Evolutionary conservation across 176 grass and related monocot species (phyloP).

Genomic region (Rhynchospora pubera): DNA sequence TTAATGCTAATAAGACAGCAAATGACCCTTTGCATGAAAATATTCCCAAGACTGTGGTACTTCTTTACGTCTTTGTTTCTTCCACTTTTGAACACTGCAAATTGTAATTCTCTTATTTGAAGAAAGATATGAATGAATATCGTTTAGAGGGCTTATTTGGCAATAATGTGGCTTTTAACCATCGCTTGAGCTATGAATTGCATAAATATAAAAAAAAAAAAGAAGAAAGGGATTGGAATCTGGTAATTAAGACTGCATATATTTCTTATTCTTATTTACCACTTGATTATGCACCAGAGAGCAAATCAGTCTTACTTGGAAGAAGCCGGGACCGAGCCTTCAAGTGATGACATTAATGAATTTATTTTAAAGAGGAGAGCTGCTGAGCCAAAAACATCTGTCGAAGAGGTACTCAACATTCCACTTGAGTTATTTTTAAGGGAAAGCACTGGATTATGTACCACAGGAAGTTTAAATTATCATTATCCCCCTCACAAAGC

Average conservation of each 20-base stretch:
- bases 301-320: neutral
- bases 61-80: neutral
- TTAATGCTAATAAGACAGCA: neutral
- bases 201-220: neutral
- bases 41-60: neutral
- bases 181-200: neutral
- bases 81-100: neutral
- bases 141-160: neutral
- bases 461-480: neutral
- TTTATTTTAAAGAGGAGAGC: constrained; percentile 17
- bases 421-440: neutral
- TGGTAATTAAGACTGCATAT: neutral
- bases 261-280: neutral
- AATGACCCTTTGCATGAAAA: neutral
- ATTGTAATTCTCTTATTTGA: neutral
- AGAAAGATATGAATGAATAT: neutral
- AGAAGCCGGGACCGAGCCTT: neutral
- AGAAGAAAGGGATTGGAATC: neutral
- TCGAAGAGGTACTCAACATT: neutral
- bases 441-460: neutral
- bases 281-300: neutral
- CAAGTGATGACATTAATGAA: constrained; percentile 12
- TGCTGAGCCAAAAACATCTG: constrained; percentile 1
- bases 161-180: neutral
- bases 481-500: neutral